Base-by-base conservation (phyloP, 129 eudicot genomes). In the Rutidosis leptorrhynchoides region DNA sequence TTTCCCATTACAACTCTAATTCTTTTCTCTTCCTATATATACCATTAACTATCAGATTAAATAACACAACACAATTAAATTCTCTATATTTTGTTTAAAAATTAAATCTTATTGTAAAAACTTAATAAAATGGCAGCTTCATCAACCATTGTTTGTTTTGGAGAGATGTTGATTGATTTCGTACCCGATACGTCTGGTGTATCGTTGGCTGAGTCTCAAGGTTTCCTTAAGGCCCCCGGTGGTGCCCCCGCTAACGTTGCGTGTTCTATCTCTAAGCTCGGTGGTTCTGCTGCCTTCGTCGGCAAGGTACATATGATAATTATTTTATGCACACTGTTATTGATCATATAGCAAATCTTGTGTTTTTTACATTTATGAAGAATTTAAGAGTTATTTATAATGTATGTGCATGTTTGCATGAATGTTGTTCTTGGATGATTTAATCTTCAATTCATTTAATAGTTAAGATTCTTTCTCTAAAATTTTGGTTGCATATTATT, bases 221-320 rank as follows among this genome's bases (percentile, higher is more conserved):
- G 86, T 2, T 88, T 88, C 72, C 68, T 88, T 46, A 88, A 88
- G 74, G 96, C 96, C 77, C 96, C 96, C 24, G 91, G 96, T 20
- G 96, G 96, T 42, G 96, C 96, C 0, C 96, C 96, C 7, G 96
- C 96, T 61, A 88, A 88, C 22, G 96, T 88, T 17, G 96, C 96
- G 0, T 82, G 88, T 58, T 82, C 96, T 42, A 80, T 88, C 16
- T 28, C 84, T 58, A 88, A 75, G 69, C 96, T 88, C 19, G 96
- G 91, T 33, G 91, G 86, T 14, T 16, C 81, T 0, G 73, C 91
- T 35, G 88, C 96, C 21, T 88, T 88, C 63, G 14, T 88, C 4
- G 96, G 96, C 70, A 88, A 87, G 95, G 90, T 83, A 53, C 26
- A 9, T 48, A 56, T 10, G 0, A 1, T 29, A 0, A 21, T 70